Base-by-base conservation (phyloP, 345 rosid genomes). In the Rhodomyrtus tomentosa region DNA sequence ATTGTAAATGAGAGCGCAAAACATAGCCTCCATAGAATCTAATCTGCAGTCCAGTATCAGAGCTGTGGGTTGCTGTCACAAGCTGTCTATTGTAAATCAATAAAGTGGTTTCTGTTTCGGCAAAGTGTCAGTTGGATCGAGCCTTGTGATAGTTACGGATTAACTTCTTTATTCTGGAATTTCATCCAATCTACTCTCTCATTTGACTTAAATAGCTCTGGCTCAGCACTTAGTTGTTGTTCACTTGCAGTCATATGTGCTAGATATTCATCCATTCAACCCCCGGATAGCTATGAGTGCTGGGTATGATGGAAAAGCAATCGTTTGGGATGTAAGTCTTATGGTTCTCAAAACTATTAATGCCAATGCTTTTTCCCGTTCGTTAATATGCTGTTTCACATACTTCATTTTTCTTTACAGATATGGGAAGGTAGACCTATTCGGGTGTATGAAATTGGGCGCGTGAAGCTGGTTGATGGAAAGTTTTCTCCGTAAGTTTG, bases 241-340 rank as follows among this genome's bases (percentile, higher is more conserved):
- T 81, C 58, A 87, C 54, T 89, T 89, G 88, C 94, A 97, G 99
- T 95, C 99, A 53, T 97, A 95, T 90, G 99, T 97, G 88, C 91
- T 97, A 92, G 99, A 97, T 91, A 98, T 97, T 85, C 99, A 97
- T 89, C 99, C 99, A 88, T 97, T 91, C 90, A 96, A 97, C 88
- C 99, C 99, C 53, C 93, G 99, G 88, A 95, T 97, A 85, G 99
- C 99, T 27, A 97, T 97, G 99, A 97, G 99, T 82, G 99, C 99
- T 89, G 99, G 99, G 84, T 97, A 97, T 87, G 99, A 97, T 91
- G 99, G 99, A 85, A 92, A 87, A 88, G 95, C 99, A 83, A 97
- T 97, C 84, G 91, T 97, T 86, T 97, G 99, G 99, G 99, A 97
- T 93, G 99, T 97, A 91, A 95, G 99, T 93, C 90, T 59, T 86